phyloP scores from a whole-genome alignment of 345 rosid species.

The Rhodamnia rubescens region DNA sequence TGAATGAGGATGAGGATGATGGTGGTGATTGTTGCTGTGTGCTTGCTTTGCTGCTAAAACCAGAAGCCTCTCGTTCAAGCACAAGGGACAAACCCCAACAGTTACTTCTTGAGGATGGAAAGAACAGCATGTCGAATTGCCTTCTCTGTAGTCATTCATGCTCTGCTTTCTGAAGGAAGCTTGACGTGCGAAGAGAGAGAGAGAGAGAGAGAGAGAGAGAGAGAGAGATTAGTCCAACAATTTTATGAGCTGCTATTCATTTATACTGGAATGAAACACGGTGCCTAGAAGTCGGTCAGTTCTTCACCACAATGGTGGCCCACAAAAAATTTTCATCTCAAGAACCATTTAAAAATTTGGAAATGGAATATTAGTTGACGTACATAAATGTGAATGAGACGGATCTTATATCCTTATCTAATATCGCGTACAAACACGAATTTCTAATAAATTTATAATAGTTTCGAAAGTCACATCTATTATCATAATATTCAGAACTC shows the following conservation, averaged over 20 bases:
- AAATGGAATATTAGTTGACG: neutral
- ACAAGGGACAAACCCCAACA: conserved; percentile 71
- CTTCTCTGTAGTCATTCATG: conserved; percentile 51
- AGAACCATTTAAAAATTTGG: neutral
- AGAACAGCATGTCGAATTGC: conserved; percentile 35
- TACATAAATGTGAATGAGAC: neutral
- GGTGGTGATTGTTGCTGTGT: conserved; percentile 3
- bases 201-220: neutral
- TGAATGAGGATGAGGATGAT: neutral
- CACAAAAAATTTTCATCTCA: neutral
- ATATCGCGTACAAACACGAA: neutral
- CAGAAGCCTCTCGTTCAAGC: conserved; percentile 81
- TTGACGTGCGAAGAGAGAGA: neutral
- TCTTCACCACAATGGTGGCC: neutral
- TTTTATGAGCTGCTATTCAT: neutral
- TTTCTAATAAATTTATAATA: neutral
- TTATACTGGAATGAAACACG: neutral
- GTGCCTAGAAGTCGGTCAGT: neutral
- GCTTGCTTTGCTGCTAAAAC: conserved; percentile 64
- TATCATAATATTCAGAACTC: neutral
- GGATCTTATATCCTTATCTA: neutral
- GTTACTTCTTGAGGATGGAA: conserved; percentile 61
- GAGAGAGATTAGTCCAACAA: neutral
- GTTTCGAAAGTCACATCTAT: neutral
- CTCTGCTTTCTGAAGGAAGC: neutral